These are phyloP conservation scores for Raphanus sativus DNA, from an alignment of 345 rosid species.

Conservation along the genomic window DNA sequence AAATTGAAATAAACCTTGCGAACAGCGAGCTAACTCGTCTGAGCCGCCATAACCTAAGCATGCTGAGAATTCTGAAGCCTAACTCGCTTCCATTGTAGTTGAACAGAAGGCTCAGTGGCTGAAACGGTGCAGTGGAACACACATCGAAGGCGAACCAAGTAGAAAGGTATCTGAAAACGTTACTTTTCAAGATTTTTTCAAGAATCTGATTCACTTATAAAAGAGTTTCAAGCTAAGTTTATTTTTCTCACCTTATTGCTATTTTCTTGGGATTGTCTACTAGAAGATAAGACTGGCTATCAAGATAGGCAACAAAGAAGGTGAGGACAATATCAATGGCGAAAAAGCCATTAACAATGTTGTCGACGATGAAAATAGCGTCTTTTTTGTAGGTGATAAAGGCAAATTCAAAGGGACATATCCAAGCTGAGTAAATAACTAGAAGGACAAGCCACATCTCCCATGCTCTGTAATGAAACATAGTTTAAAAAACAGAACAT, in stretches of 20 bases:
- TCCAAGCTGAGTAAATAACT: conserved; percentile 95
- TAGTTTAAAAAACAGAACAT: conserved; percentile 33
- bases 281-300: conserved; percentile 75
- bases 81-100: conserved; percentile 62
- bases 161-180: conserved; percentile 69
- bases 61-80: conserved; percentile 75
- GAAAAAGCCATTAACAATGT: conserved; percentile 83
- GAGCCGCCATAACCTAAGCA: conserved; percentile 97
- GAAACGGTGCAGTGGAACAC: conserved; percentile 88
- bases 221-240: neutral
- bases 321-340: conserved; percentile 88
- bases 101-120: conserved; percentile 62
- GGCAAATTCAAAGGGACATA: conserved; percentile 84
- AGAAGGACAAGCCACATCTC: conserved; percentile 84
- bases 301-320: conserved; percentile 90
- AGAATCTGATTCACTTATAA: conserved; percentile 26
- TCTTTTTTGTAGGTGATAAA: conserved; percentile 68
- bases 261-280: conserved; percentile 81
- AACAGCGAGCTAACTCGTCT: conserved; percentile 93
- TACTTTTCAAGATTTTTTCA: conserved; percentile 16
- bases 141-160: conserved; percentile 97
- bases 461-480: conserved; percentile 73
- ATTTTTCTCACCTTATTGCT: conserved; percentile 62
- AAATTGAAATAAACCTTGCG: conserved; percentile 62
- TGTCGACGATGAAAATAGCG: conserved; percentile 66